Percentiles rank a stretch among this genome's conserved stretches.
Conservation (phyloP, 2,329 filamentous ascomycete species). For the Aureobasidium sp. region DNA sequence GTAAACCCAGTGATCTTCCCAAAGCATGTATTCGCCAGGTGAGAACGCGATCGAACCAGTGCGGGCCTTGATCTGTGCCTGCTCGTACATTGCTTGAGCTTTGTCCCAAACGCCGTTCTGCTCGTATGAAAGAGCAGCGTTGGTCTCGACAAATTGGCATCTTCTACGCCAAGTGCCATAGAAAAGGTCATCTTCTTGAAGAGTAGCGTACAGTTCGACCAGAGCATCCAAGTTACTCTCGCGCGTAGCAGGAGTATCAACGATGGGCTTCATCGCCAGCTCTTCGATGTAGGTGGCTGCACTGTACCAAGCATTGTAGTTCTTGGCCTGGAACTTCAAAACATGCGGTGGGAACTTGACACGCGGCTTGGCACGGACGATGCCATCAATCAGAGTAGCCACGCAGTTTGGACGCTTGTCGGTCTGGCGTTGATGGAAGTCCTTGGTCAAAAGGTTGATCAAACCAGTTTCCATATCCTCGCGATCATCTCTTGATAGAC, state of each 20-base stretch:
- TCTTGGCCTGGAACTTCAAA: conserved; percentile 88
- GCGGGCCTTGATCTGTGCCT: conserved; percentile 91
- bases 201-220: conserved; percentile 81
- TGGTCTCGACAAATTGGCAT: conserved; percentile 95
- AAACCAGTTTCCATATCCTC: conserved; percentile 84
- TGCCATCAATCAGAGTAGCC: conserved; percentile 82
- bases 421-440: conserved; percentile 89
- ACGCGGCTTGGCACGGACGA: conserved; percentile 73
- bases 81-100: conserved; percentile 92
- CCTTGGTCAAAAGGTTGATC: conserved; percentile 84
- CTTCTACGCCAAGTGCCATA: conserved; percentile 94
- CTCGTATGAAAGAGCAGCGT: conserved; percentile 93
- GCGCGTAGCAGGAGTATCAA: conserved; percentile 74
- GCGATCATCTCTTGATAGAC: conserved; percentile 78
- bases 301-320: conserved; percentile 97
- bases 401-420: conserved; percentile 95
- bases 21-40: conserved; percentile 94
- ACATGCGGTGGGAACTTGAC: conserved; percentile 94
- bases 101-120: conserved; percentile 99
- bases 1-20: conserved; percentile 98
- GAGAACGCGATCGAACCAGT: conserved; percentile 96
- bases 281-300: conserved; percentile 85
- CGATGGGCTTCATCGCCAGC: conserved; percentile 71
- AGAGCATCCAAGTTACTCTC: conserved; percentile 95
- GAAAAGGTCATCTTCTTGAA: conserved; percentile 95